These are phyloP conservation scores for Elongisporangium anandrum DNA, from an alignment of 352 stramenopile genomes.

Conservation along the genomic window DNA sequence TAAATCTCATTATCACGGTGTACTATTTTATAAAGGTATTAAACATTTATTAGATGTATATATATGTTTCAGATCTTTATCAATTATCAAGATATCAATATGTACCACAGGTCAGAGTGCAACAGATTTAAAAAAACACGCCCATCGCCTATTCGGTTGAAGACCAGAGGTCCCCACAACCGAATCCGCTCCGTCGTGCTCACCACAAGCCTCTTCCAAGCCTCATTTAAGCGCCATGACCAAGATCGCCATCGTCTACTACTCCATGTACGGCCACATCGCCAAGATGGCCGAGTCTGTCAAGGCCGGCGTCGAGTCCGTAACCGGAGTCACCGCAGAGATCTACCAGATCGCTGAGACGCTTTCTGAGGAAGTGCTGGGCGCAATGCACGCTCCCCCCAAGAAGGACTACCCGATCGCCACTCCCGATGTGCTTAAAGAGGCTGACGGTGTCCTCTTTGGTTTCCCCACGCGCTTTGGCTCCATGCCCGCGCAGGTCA, in stretches of 20 bases:
- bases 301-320: conserved; percentile 69
- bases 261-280: conserved; percentile 87
- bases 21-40: not conserved
- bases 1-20: not conserved
- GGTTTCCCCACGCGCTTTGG: conserved; percentile 85
- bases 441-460: conserved; percentile 84
- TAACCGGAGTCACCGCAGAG: conserved; percentile 47
- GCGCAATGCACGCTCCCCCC: conserved; percentile 77
- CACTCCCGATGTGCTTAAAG: conserved; percentile 51
- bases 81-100: not conserved
- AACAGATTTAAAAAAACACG: not conserved
- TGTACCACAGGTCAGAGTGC: not conserved
- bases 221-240: conserved; percentile 18
- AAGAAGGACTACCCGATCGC: conserved; percentile 72
- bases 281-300: conserved; percentile 66
- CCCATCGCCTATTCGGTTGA: not conserved
- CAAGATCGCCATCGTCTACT: conserved; percentile 84
- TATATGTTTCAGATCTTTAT: not conserved
- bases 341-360: conserved; percentile 83
- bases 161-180: not conserved
- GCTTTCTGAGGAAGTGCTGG: conserved; percentile 70
- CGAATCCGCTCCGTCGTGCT: not conserved
- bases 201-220: too few species aligned
- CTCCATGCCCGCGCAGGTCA: conserved; percentile 80
- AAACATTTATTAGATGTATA: not conserved